Evolutionary conservation across 73 alveolate genomes (phyloP).

Genomic region (Tetrahymena elliotti): DNA sequence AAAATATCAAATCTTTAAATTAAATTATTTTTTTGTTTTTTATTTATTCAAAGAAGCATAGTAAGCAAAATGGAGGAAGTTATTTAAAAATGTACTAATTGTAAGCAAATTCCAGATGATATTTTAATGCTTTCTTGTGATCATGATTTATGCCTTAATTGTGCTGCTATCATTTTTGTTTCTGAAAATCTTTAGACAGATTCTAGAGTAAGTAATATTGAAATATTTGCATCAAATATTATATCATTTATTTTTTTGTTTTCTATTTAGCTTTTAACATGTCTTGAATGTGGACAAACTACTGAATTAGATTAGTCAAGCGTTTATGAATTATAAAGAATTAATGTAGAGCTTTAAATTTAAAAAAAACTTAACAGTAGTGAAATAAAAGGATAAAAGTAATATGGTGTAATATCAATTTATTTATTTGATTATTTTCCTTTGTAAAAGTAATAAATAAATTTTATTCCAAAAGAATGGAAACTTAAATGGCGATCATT

Average conservation of each 20-base stretch:
- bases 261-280: background rate
- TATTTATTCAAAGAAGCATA: background rate
- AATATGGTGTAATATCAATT: background rate
- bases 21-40: background rate
- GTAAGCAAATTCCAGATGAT: constrained; percentile 37
- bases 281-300: background rate
- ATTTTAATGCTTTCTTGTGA: constrained; percentile 31
- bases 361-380: background rate
- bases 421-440: background rate
- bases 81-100: constrained; percentile 21
- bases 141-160: constrained; percentile 39
- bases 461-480: background rate
- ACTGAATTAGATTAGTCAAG: constrained; percentile 28
- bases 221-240: background rate
- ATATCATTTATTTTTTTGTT: background rate
- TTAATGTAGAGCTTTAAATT: background rate
- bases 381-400: background rate
- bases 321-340: constrained; percentile 20
- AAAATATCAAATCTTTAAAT: background rate
- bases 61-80: background rate
- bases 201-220: constrained; percentile 15
- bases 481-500: background rate
- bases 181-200: background rate
- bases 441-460: too few species aligned
- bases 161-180: constrained; percentile 32